Evolutionary conservation across 768 basidiomycete species (phyloP).

Genomic region (Boletus reticuloceps): DNA sequence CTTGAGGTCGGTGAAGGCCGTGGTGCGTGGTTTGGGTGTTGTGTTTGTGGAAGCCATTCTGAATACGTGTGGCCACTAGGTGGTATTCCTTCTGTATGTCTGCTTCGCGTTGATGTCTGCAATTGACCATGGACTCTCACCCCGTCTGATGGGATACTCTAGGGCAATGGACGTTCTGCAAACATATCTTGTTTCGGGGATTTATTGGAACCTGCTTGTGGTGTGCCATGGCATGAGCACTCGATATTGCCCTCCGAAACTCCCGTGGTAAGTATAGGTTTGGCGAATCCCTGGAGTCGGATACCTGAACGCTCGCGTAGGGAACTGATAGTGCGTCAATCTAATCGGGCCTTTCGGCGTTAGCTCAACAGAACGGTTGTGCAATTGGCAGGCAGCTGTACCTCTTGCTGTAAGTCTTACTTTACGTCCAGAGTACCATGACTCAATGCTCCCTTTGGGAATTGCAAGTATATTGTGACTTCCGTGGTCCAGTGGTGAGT

Average conservation of each 20-base stretch:
- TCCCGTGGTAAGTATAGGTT: constrained; percentile 2
- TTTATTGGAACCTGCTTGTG: neutral
- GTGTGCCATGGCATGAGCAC: neutral
- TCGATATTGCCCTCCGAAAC: neutral
- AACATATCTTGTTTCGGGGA: neutral
- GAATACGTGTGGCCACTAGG: neutral
- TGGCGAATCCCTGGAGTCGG: neutral
- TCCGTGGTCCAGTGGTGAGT: constrained; percentile 11
- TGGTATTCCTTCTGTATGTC: constrained; percentile 1
- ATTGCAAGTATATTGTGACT: constrained; percentile 3
- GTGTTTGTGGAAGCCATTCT: neutral
- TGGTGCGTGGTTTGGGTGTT: neutral
- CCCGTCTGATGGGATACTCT: neutral
- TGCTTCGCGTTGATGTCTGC: neutral
- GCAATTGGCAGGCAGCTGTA: neutral
- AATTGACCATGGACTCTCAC: neutral
- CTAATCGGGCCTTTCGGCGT: neutral
- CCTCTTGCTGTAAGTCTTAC: neutral
- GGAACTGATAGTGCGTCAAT: constrained; percentile 1
- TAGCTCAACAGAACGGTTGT: neutral
- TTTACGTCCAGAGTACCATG: too few species aligned
- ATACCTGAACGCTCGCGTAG: neutral
- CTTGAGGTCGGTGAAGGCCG: neutral
- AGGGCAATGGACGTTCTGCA: constrained; percentile 5
- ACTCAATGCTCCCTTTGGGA: neutral